Evolutionary conservation across 2,329 filamentous ascomycete genomes (phyloP), one percentile per base, ranked within the genome.

Genomic region (Coniochaeta sp.): DNA sequence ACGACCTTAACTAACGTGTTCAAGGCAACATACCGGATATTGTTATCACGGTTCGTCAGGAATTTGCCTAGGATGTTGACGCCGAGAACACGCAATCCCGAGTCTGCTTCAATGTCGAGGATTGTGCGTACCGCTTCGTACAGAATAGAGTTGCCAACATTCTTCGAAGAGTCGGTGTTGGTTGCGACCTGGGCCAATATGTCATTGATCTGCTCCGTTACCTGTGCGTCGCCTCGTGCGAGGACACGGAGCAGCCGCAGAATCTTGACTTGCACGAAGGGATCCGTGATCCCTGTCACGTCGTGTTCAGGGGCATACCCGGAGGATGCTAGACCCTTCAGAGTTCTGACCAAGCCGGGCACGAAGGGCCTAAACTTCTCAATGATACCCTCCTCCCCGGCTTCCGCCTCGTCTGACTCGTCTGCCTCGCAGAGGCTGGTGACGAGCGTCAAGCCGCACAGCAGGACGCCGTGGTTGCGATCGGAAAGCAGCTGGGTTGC

Each of bases 41-140:
- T 99, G 81, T 99, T 99, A 76, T 99, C 95, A 67, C 93, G 88
- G 79, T 99, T 99, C n/a, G 93, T 89, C 63, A 99, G 77, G 77
- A 99, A 99, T 73, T 98, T 99, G 72, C 96, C 95, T 26, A 99
- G 85, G 65, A 99, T 99, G 72, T 99, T 99, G 67, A 99, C 95
- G 69, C 95, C 95, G 28, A 99, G 82, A 24, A 99, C 95, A 57
- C 96, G 84, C 64, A 99, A 78, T 38, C 95, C 93, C 10, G 95
- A 96, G 71, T 99, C 96, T 24, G 95, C 96, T 74, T 99, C 95
- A 59, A 99, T 98, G 67, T 99, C 95, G 56, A 99, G 86, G 66
- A 99, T 99, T 0, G 95, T 99, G 50, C 95, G 86, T 40, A 99
- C 95, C 1, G 95, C 90, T 76, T 99, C 95, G 77, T 99, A 99